Conservation (phyloP, 2,329 filamentous ascomycete species). For the Nemania abortiva region DNA sequence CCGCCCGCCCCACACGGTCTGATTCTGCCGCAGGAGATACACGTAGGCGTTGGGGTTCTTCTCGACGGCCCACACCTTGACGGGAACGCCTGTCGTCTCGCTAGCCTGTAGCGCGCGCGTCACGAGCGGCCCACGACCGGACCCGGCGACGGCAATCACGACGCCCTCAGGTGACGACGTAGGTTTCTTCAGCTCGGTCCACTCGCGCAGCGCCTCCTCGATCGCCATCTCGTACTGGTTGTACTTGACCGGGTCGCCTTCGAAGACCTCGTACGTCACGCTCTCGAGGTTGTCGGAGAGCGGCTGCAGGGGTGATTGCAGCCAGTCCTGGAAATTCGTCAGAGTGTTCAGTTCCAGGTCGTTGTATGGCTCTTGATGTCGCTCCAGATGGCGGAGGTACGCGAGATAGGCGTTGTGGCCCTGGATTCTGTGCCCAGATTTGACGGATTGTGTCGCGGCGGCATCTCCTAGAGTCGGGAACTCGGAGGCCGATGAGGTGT, state of each 20-base stretch:
- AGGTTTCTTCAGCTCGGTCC: slow-evolving; percentile 77
- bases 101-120: slow-evolving; percentile 88
- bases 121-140: slow-evolving; percentile 91
- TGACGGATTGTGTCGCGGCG: slow-evolving; percentile 57
- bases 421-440: slow-evolving; percentile 58
- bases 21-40: slow-evolving; percentile 87
- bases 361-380: slow-evolving; percentile 76
- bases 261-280: slow-evolving; percentile 97
- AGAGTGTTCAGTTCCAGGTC: slow-evolving; percentile 65
- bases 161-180: slow-evolving; percentile 79
- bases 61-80: slow-evolving; percentile 92
- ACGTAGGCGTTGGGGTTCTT: slow-evolving; percentile 99
- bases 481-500: slow-evolving; percentile 59
- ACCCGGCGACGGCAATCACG: slow-evolving; percentile 91
- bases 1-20: slow-evolving; percentile 79
- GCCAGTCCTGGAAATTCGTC: slow-evolving; percentile 84
- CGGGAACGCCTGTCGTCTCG: slow-evolving; percentile 77
- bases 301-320: slow-evolving; percentile 94
- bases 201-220: slow-evolving; percentile 82
- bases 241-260: slow-evolving; percentile 98
- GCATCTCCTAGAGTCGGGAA: slow-evolving; percentile 79
- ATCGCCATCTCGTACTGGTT: slow-evolving; percentile 93
- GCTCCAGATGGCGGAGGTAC: slow-evolving; percentile 87
- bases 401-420: slow-evolving; percentile 68
- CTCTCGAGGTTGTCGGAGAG: slow-evolving; percentile 97